Evolutionary conservation across 2,329 filamentous ascomycete genomes (phyloP).

Genomic region (Furcasterigmium furcatum): DNA sequence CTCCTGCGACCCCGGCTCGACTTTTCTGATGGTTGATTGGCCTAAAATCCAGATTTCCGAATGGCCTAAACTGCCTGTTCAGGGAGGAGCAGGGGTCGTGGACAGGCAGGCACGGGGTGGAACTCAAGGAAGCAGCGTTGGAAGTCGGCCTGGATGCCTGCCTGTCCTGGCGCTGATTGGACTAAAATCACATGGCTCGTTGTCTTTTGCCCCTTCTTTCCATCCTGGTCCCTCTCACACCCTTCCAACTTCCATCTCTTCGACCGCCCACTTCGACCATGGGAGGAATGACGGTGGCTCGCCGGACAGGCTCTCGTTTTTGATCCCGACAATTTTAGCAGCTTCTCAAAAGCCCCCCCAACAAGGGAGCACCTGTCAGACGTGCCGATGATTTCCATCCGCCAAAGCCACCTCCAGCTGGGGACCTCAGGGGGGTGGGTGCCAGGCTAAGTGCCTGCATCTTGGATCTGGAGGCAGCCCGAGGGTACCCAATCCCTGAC

Average conservation of each 20-base stretch:
- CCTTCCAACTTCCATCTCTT: no score
- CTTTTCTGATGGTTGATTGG: not conserved
- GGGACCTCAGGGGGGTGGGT: not conserved
- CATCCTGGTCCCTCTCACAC: no score
- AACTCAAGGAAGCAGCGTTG: not conserved
- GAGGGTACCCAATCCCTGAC: slow-evolving; percentile 4
- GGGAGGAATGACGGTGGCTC: no score
- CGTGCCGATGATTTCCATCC: no score
- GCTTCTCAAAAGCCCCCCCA: not conserved
- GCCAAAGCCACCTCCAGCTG: not conserved
- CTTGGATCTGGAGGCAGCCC: slow-evolving; percentile 4
- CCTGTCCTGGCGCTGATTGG: not conserved
- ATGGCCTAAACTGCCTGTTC: not conserved
- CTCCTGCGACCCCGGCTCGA: not conserved
- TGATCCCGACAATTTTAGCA: no score
- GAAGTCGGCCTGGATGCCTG: not conserved
- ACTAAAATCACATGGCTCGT: not conserved
- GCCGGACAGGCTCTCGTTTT: no score
- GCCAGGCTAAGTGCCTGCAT: not conserved
- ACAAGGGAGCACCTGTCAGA: not conserved
- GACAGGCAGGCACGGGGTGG: not conserved
- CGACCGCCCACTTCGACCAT: no score
- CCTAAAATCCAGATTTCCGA: not conserved
- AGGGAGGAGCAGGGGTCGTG: not conserved
- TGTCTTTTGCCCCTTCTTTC: no score